Conservation (phyloP, 202 grass and related monocot species). For the Carex sylvatica region DNA sequence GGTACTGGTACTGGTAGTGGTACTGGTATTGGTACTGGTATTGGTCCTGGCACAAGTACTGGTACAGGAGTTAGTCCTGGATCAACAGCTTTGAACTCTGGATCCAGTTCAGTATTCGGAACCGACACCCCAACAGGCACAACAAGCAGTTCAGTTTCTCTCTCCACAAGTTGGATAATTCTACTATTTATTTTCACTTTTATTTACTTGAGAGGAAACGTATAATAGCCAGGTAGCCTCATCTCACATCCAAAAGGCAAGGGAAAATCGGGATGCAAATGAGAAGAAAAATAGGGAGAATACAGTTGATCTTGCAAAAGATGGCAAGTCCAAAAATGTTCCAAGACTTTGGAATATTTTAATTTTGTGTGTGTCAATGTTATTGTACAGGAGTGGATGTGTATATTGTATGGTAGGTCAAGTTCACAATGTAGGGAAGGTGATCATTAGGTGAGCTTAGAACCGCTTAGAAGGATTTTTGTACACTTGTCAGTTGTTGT, state of each 20-base stretch:
- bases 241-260: not conserved
- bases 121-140: slow-evolving; percentile 41
- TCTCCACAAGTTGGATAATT: slow-evolving; percentile 31
- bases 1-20: slow-evolving; percentile 18
- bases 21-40: slow-evolving; percentile 16
- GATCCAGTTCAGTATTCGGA: slow-evolving; percentile 59
- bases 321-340: not conserved
- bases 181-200: slow-evolving; percentile 31
- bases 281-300: slow-evolving; percentile 11
- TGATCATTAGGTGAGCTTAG: slow-evolving; percentile 27
- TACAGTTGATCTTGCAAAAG: slow-evolving; percentile 4
- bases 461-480: slow-evolving; percentile 6
- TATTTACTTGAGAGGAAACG: slow-evolving; percentile 13
- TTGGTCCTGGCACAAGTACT: slow-evolving; percentile 1
- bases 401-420: slow-evolving; percentile 29
- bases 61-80: not conserved
- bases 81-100: slow-evolving; percentile 36
- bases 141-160: slow-evolving; percentile 26
- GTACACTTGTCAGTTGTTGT: not conserved
- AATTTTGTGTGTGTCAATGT: not conserved
- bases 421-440: slow-evolving; percentile 20
- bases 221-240: not conserved
- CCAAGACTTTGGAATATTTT: not conserved
- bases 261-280: slow-evolving; percentile 11
- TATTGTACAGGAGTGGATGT: slow-evolving; percentile 25